These are phyloP conservation scores for Decorospora gaudefroyi DNA, from an alignment of 2,329 filamentous ascomycete genomes.

Conservation along the genomic window DNA sequence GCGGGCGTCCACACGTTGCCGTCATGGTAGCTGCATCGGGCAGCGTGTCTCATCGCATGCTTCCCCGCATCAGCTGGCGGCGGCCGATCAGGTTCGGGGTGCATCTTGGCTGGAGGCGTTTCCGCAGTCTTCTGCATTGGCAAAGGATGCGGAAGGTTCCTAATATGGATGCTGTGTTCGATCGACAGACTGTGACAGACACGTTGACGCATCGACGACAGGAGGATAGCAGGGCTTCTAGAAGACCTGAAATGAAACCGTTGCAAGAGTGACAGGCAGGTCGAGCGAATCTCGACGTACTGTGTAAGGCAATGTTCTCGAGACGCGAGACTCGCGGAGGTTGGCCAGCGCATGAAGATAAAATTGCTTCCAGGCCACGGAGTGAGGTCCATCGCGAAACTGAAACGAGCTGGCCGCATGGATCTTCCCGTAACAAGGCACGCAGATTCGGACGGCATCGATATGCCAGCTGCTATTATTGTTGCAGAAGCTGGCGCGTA, in stretches of 20 bases:
- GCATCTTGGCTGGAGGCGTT: constrained; percentile 6
- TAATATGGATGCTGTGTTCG: constrained; percentile 22
- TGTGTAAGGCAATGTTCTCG: constrained; percentile 25
- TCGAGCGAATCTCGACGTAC: constrained; percentile 18
- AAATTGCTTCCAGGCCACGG: constrained; percentile 18
- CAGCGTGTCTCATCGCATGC: constrained; percentile 26
- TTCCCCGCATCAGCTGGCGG: constrained; percentile 28
- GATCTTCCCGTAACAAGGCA: constrained; percentile 16
- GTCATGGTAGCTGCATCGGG: constrained; percentile 25
- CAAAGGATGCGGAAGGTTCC: constrained; percentile 15
- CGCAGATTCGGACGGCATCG: constrained; percentile 14
- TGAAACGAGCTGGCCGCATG: constrained; percentile 30
- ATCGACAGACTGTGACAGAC: constrained; percentile 28
- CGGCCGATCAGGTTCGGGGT: constrained; percentile 13
- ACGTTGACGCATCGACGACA: constrained; percentile 26
- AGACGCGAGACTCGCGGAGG: constrained; percentile 25
- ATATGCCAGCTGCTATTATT: constrained; percentile 13
- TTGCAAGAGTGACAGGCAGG: constrained; percentile 30
- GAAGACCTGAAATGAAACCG: constrained; percentile 40
- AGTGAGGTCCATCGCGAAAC: constrained; percentile 18
- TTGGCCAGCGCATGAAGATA: constrained; percentile 35
- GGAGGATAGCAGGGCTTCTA: constrained; percentile 31
- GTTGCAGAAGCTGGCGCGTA: constrained; percentile 5
- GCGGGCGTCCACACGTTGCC: constrained; percentile 15
- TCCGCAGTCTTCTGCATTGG: constrained; percentile 17